Conservation (phyloP, 805 yeast species). For the Wickerhamomyces ciferrii region DNA sequence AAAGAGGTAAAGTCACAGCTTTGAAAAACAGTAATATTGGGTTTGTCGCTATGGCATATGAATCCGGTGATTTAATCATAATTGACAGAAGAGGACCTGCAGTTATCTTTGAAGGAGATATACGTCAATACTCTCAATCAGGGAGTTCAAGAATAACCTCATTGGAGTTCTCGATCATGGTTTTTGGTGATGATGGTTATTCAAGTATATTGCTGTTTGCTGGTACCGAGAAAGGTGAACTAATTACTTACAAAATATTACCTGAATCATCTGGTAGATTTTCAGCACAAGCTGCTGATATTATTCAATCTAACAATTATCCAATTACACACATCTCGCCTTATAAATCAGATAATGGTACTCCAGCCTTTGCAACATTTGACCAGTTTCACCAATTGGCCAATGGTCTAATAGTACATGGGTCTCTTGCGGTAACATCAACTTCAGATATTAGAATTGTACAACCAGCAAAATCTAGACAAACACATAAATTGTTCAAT, state of each 20-base stretch:
- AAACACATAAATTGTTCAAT: conserved; percentile 58
- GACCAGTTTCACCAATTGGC: conserved; percentile 52
- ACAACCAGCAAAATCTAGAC: conserved; percentile 54
- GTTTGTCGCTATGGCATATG: conserved; percentile 76
- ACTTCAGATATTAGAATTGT: conserved; percentile 56
- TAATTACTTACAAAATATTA: conserved; percentile 56
- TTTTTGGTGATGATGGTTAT: conserved; percentile 58
- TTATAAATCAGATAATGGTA: conserved; percentile 53
- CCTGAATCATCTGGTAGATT: conserved; percentile 64
- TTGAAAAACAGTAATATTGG: conserved; percentile 71
- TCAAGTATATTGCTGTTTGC: conserved; percentile 69
- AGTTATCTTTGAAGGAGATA: conserved; percentile 40
- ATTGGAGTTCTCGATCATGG: conserved; percentile 71
- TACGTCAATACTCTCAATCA: conserved; percentile 19
- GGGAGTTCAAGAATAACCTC: conserved; percentile 40
- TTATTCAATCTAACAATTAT: conserved; percentile 42
- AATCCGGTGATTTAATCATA: conserved; percentile 67
- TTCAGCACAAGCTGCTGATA: conserved; percentile 44
- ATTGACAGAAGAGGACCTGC: conserved; percentile 83
- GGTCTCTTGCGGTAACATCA: conserved; percentile 54
- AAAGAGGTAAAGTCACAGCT: conserved; percentile 48
- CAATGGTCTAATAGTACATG: conserved; percentile 56
- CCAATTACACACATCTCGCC: conserved; percentile 54
- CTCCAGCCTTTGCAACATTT: conserved; percentile 58
- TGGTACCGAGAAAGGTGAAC: conserved; percentile 75